Base-by-base conservation (phyloP, 179 eudicot species). In the Silene coronaria region DNA sequence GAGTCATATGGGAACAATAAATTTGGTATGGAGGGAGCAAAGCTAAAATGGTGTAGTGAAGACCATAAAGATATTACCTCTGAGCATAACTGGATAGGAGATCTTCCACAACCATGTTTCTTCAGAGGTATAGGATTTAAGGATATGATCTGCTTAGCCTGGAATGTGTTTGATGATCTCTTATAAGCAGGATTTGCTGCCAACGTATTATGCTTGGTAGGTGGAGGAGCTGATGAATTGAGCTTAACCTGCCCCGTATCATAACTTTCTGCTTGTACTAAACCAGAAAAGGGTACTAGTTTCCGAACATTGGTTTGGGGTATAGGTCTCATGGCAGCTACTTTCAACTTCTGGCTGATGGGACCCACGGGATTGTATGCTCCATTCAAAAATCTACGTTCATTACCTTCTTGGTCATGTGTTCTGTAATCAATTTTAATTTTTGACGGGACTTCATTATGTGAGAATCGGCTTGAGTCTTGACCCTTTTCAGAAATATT, bases 51-150 rank as follows among this genome's bases (percentile, higher is more conserved):
- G 23, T 66, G 70, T 67, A 36, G 58, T 30, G 30, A 61, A 70
- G 21, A 70, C 9, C 11, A 36, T 36, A 36, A 36, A 36, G 36
- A 53, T 53, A 62, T 71, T 73, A 91, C 98, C 97, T 91, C 98
- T 62, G 92, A 78, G 83, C 98, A 93, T 70, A 87, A 84, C 76
- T 91, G 96, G 62, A 93, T 86, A 72, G 98, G 93, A 79, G 88
- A 83, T 85, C 98, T 82, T 7, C 86, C 92, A 71, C 98, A 93
- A 66, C 92, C 98, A 84, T 93, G 98, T 78, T 93, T 93, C 90
- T 91, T 93, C 77, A 93, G 77, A 71, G 98, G 98, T 28, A 90
- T 84, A 11, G 97, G 97, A 84, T 93, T 93, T 79, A 93, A 80
- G 30, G 97, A 90, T 72, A 93, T 89, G 45, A 90, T 84, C 82